A percentile compares a stretch with the other conserved stretches of the same genome.
Conservation (phyloP, 2,329 filamentous ascomycete genomes). For the Ophiocordyceps camponoti-leonardi region DNA sequence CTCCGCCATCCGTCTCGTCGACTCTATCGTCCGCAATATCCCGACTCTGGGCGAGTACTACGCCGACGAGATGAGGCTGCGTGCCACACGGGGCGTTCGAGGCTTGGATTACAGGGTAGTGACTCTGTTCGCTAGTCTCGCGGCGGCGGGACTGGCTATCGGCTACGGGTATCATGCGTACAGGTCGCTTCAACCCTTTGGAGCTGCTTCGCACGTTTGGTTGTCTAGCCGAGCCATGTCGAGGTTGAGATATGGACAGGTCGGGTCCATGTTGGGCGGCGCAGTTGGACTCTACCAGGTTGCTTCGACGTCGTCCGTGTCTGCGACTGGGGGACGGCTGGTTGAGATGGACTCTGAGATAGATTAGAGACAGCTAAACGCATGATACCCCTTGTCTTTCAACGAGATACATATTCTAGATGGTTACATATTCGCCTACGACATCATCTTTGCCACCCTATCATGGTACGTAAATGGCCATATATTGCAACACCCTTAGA, state of each 20-base stretch:
- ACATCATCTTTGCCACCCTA: background rate
- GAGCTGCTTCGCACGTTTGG: slow-evolving; percentile 26
- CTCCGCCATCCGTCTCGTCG: slow-evolving; percentile 14
- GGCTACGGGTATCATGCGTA: slow-evolving; percentile 23
- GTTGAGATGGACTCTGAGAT: slow-evolving; percentile 19
- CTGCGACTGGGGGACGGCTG: slow-evolving; percentile 8
- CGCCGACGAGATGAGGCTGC: slow-evolving; percentile 17
- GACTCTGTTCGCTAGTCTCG: slow-evolving; percentile 13
- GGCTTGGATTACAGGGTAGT: slow-evolving; percentile 16
- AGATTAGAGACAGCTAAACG: slow-evolving; percentile 8
- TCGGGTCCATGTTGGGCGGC: slow-evolving; percentile 25
- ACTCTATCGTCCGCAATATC: slow-evolving; percentile 16
- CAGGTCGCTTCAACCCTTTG: slow-evolving; percentile 24
- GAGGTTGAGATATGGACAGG: slow-evolving; percentile 25
- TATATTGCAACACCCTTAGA: background rate
- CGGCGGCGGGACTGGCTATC: slow-evolving; percentile 20
- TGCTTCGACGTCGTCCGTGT: slow-evolving; percentile 3
- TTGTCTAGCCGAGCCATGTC: slow-evolving; percentile 12
- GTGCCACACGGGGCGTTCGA: slow-evolving; percentile 14
- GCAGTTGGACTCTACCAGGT: slow-evolving; percentile 12
- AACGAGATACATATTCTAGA: too few relatives aligned
- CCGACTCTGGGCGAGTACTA: slow-evolving; percentile 19
- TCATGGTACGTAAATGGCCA: background rate
- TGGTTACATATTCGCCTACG: background rate
- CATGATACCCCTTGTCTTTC: slow-evolving; percentile 5